These are phyloP conservation scores for Aspergillus luchuensis DNA, from an alignment of 2,329 filamentous ascomycete genomes.

Conservation along the genomic window DNA sequence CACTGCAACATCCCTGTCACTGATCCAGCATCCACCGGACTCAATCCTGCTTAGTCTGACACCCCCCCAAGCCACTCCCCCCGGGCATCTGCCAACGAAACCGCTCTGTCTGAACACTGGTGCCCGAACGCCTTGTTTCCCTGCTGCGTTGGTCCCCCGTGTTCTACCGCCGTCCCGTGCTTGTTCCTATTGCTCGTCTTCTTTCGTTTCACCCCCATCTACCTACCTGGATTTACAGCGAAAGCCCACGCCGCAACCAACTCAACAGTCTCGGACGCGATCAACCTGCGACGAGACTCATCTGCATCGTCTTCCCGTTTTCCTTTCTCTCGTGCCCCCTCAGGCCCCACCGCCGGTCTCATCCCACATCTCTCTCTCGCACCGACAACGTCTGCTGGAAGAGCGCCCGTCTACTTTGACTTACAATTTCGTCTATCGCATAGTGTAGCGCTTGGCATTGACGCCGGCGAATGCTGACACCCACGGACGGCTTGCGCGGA, in stretches of 20 bases:
- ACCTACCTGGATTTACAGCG: not conserved
- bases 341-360: conserved; percentile 3
- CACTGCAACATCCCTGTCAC: conserved; percentile 39
- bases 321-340: not conserved
- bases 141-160: conserved; percentile 29
- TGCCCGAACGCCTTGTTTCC: conserved; percentile 41
- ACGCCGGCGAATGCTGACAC: conserved; percentile 41
- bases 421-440: conserved; percentile 7
- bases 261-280: conserved; percentile 8
- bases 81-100: conserved; percentile 32
- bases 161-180: conserved; percentile 13
- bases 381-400: not conserved
- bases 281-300: conserved; percentile 1
- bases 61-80: conserved; percentile 30
- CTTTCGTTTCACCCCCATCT: conserved; percentile 16
- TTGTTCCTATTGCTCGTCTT: conserved; percentile 7
- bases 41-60: conserved; percentile 19
- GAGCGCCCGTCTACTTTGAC: not conserved
- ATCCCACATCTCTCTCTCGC: not conserved
- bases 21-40: conserved; percentile 31
- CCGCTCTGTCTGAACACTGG: conserved; percentile 32
- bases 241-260: conserved; percentile 22
- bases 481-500: conserved; percentile 32
- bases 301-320: not conserved
- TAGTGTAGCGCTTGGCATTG: conserved; percentile 14